Evolutionary conservation across 768 basidiomycete species (phyloP).

Genomic region (Termitomyces sp.): DNA sequence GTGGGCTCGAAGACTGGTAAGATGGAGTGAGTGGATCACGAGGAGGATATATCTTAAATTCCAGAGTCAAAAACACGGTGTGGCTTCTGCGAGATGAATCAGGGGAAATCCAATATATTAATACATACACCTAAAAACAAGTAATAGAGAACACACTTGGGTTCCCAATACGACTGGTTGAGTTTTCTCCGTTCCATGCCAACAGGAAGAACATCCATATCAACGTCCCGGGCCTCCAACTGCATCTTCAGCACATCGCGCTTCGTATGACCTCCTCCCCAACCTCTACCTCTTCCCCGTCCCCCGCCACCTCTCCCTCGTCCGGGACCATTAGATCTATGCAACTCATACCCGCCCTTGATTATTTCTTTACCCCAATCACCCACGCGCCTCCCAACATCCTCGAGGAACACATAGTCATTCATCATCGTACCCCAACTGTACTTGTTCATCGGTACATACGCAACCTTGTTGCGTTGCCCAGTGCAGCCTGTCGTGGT

Average conservation of each 20-base stretch:
- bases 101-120: slow-evolving; percentile 6
- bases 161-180: slow-evolving; percentile 85
- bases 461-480: slow-evolving; percentile 66
- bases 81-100: slow-evolving; percentile 46
- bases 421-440: slow-evolving; percentile 86
- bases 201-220: slow-evolving; percentile 70
- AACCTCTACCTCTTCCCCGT: slow-evolving; percentile 29
- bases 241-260: slow-evolving; percentile 66
- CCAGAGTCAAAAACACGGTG: slow-evolving; percentile 66
- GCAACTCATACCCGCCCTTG: slow-evolving; percentile 50
- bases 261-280: slow-evolving; percentile 42
- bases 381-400: slow-evolving; percentile 69
- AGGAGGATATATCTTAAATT: slow-evolving; percentile 65
- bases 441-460: slow-evolving; percentile 81
- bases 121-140: slow-evolving; percentile 8
- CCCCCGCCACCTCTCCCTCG: slow-evolving; percentile 17
- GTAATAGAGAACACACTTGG: slow-evolving; percentile 52
- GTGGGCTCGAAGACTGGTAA: slow-evolving; percentile 28
- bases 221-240: slow-evolving; percentile 64
- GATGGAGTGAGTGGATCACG: slow-evolving; percentile 40
- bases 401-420: slow-evolving; percentile 87
- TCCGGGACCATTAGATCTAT: slow-evolving; percentile 19
- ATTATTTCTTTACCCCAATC: slow-evolving; percentile 74
- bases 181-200: slow-evolving; percentile 79
- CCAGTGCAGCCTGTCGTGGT: slow-evolving; percentile 59